phyloP scores from a whole-genome alignment of 768 basidiomycete species.

The Pilatotrama ljubarskyi region DNA sequence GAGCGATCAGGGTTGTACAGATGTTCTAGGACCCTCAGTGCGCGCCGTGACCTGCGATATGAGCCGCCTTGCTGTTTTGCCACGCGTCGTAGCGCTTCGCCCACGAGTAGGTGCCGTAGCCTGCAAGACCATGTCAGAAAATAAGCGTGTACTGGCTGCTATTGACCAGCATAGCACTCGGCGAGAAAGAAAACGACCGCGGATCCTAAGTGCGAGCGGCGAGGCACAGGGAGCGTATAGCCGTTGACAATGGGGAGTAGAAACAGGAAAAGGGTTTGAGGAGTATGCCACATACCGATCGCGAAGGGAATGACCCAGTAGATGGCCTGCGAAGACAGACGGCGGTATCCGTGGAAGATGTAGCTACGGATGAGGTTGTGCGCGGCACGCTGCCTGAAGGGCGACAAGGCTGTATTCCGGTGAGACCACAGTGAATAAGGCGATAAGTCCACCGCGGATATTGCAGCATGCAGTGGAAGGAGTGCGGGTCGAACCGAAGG shows the following conservation, averaged over 20 bases:
- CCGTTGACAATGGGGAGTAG: neutral
- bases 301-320: constrained; percentile 82
- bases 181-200: too few species aligned
- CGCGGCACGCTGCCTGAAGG: constrained; percentile 73
- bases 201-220: neutral
- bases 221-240: neutral
- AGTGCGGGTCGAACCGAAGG: neutral
- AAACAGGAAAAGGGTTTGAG: neutral
- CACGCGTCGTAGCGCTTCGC: constrained; percentile 66
- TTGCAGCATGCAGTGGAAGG: neutral
- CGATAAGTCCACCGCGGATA: neutral
- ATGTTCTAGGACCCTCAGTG: constrained; percentile 11
- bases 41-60: constrained; percentile 45
- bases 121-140: constrained; percentile 38
- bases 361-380: constrained; percentile 71
- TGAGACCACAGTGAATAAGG: neutral
- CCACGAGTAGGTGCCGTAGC: constrained; percentile 79
- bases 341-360: constrained; percentile 84
- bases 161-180: too few species aligned
- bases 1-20: neutral
- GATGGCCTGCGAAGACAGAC: constrained; percentile 69
- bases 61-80: constrained; percentile 82
- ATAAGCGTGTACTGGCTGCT: too few species aligned
- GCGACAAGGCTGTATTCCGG: constrained; percentile 65
- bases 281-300: constrained; percentile 56